Evolutionary conservation across 495 filamentous ascomycete species (phyloP).

Genomic region (Tuber umbilicatum): DNA sequence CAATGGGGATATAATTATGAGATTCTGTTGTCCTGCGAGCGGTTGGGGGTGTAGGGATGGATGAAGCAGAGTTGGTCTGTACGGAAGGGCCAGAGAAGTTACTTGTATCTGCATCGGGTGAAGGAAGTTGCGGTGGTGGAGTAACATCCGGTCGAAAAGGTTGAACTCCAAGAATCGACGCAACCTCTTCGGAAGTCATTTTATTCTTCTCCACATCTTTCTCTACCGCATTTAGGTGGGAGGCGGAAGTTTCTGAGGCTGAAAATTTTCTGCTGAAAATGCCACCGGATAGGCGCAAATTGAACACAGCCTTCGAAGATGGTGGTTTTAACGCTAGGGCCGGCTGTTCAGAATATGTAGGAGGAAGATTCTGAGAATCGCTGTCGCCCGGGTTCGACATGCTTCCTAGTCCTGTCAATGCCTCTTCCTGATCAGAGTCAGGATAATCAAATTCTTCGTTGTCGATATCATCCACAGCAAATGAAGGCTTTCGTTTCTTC

Average conservation of each 20-base stretch:
- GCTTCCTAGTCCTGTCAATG: slow-evolving; percentile 1
- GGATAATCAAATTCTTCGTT: slow-evolving; percentile 28
- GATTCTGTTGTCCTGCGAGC: not conserved
- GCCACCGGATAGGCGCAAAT: slow-evolving; percentile 25
- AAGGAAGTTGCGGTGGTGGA: slow-evolving; percentile 12
- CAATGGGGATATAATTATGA: slow-evolving; percentile 45
- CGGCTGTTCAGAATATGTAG: not conserved
- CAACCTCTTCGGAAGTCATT: not conserved
- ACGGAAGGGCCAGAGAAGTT: not conserved
- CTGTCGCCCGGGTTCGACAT: slow-evolving; percentile 9
- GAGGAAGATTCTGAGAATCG: slow-evolving; percentile 5
- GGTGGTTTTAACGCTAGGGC: not conserved
- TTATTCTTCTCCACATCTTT: not conserved
- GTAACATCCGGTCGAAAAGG: slow-evolving; percentile 16
- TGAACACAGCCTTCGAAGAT: slow-evolving; percentile 16
- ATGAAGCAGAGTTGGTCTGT: slow-evolving; percentile 8
- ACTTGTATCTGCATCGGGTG: not conserved
- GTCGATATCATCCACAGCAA: slow-evolving; percentile 11
- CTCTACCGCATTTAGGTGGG: slow-evolving; percentile 11
- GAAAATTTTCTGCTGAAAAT: slow-evolving; percentile 31
- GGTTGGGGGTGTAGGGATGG: slow-evolving; percentile 5
- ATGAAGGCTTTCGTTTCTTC: slow-evolving; percentile 14
- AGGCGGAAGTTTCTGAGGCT: slow-evolving; percentile 7
- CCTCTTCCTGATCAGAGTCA: slow-evolving; percentile 30
- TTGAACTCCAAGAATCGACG: slow-evolving; percentile 10